Evolutionary conservation across 2,329 filamentous ascomycete species (phyloP).

Genomic region (Cladophialophora yegresii): DNA sequence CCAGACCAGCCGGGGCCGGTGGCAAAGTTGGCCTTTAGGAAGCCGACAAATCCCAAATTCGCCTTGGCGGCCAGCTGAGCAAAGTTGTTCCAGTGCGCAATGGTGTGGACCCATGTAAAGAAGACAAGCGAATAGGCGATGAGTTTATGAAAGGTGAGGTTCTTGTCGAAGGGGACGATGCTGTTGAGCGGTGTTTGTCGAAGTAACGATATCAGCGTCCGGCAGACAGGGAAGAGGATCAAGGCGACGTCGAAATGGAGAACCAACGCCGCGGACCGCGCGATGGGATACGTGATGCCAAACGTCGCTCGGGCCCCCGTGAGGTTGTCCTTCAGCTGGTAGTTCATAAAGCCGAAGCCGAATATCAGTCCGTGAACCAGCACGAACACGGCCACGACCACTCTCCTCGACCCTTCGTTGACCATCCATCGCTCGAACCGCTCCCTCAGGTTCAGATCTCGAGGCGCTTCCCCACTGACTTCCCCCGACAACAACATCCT

Average conservation of each 20-base stretch:
- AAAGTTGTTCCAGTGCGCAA: slow-evolving; percentile 86
- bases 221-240: slow-evolving; percentile 70
- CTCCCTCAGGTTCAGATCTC: slow-evolving; percentile 67
- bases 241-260: slow-evolving; percentile 81
- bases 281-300: slow-evolving; percentile 74
- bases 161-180: slow-evolving; percentile 69
- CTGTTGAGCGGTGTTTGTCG: slow-evolving; percentile 80
- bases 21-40: slow-evolving; percentile 72
- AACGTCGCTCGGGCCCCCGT: slow-evolving; percentile 67
- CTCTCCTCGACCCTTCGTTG: slow-evolving; percentile 78
- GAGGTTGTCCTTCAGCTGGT: slow-evolving; percentile 73
- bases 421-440: slow-evolving; percentile 86
- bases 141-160: slow-evolving; percentile 73
- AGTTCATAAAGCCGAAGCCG: slow-evolving; percentile 77
- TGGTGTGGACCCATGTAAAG: slow-evolving; percentile 82
- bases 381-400: slow-evolving; percentile 78
- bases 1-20: slow-evolving; percentile 84
- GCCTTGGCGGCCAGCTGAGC: slow-evolving; percentile 74
- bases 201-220: slow-evolving; percentile 78
- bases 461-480: slow-evolving; percentile 73
- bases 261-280: slow-evolving; percentile 71
- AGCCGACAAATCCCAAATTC: slow-evolving; percentile 75
- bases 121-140: slow-evolving; percentile 87
- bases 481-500: slow-evolving; percentile 81
- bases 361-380: slow-evolving; percentile 75